phyloP scores from a whole-genome alignment of 2,329 filamentous ascomycete species.

The Trichoderma cornu-damae region DNA sequence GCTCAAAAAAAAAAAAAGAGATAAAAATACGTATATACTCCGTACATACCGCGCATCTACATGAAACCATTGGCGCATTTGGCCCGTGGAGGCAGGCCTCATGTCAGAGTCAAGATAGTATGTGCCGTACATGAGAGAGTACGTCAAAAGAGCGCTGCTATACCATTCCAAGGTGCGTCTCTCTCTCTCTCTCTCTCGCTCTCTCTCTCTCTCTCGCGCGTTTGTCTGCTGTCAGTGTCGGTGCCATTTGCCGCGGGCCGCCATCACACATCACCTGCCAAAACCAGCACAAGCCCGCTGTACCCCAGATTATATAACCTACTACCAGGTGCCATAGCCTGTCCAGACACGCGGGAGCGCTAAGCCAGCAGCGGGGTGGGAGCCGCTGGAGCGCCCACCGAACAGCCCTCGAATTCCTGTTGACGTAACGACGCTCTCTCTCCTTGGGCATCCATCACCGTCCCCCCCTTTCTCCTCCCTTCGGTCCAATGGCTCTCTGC shows the following conservation, averaged over 20 bases:
- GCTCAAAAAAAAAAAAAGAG: neutral
- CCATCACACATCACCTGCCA: neutral
- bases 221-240: neutral
- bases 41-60: too few species aligned
- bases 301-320: slow-evolving; percentile 19
- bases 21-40: too few species aligned
- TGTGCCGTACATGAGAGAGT: too few species aligned
- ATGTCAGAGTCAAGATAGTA: too few species aligned
- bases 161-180: neutral
- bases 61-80: too few species aligned
- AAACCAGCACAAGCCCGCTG: slow-evolving; percentile 14
- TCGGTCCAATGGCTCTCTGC: slow-evolving; percentile 1
- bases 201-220: neutral
- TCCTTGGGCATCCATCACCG: neutral
- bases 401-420: slow-evolving; percentile 12
- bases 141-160: too few species aligned
- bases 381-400: slow-evolving; percentile 7
- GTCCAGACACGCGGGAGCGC: slow-evolving; percentile 15
- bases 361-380: slow-evolving; percentile 4
- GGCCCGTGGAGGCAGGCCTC: too few species aligned
- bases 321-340: too few species aligned
- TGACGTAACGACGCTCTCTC: slow-evolving; percentile 15
- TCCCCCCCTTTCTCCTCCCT: slow-evolving; percentile 3
- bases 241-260: neutral
- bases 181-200: neutral